Evolutionary conservation across 345 rosid genomes (phyloP).

Genomic region (Laguncularia racemosa): DNA sequence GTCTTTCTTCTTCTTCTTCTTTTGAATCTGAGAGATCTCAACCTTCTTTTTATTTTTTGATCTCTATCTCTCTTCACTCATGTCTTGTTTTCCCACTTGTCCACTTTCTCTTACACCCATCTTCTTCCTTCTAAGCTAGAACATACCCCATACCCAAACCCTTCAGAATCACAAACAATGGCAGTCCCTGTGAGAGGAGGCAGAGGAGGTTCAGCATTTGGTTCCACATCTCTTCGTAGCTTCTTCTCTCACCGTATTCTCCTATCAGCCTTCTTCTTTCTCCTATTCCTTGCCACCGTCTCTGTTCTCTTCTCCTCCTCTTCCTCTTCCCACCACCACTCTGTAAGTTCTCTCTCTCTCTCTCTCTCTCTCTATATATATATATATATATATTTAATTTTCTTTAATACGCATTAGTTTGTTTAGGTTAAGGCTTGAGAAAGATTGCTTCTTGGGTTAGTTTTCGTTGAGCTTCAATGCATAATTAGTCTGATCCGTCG

Average conservation of each 20-base stretch:
- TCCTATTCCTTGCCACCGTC: conserved; percentile 73
- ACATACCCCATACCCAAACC: background rate
- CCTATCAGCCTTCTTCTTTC: conserved; percentile 74
- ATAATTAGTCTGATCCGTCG: too few relatives aligned
- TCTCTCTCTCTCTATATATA: background rate
- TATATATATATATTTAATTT: too few relatives aligned
- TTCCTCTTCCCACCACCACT: conserved; percentile 33
- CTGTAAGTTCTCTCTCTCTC: conserved; percentile 31
- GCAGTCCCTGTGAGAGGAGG: conserved; percentile 75
- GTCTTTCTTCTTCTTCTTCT: background rate
- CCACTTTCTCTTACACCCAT: background rate
- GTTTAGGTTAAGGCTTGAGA: too few relatives aligned
- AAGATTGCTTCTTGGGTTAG: background rate
- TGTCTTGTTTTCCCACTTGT: background rate
- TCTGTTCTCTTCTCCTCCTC: conserved; percentile 60
- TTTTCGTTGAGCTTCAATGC: too few relatives aligned
- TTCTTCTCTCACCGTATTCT: conserved; percentile 75
- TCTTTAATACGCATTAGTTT: too few relatives aligned
- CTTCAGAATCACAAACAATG: conserved; percentile 21
- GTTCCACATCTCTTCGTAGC: conserved; percentile 40
- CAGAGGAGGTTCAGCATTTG: conserved; percentile 39
- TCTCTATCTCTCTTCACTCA: conserved; percentile 3
- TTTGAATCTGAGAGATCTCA: background rate
- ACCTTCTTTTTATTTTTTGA: background rate
- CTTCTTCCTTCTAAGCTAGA: background rate